phyloP scores from a whole-genome alignment of 495 filamentous ascomycete species.

The Lophiotrema nucula region DNA sequence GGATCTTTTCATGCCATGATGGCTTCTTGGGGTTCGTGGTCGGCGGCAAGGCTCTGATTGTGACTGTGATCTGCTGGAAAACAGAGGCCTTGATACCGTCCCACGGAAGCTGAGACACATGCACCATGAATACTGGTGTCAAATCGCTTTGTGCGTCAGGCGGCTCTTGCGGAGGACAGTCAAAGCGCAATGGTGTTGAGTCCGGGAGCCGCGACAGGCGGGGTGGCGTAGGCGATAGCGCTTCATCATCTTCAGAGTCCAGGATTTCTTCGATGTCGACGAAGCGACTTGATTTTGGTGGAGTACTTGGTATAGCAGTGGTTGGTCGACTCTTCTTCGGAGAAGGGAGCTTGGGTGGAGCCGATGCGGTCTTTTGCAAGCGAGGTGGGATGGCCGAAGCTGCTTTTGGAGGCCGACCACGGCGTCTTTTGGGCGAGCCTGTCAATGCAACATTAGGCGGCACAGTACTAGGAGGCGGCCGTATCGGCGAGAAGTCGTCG shows the following conservation, averaged over 20 bases:
- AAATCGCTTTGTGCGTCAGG: background rate
- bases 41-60: conserved; percentile 54
- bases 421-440: conserved; percentile 16
- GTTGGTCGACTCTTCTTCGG: background rate
- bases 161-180: background rate
- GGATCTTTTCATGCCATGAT: conserved; percentile 85
- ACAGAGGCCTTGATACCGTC: conserved; percentile 36
- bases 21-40: conserved; percentile 52
- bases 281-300: conserved; percentile 22
- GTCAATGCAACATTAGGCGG: background rate
- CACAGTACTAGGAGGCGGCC: background rate
- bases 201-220: conserved; percentile 6
- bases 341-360: conserved; percentile 9
- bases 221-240: conserved; percentile 39
- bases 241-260: conserved; percentile 37
- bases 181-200: background rate
- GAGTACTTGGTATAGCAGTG: background rate
- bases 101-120: conserved; percentile 20
- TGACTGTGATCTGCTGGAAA: conserved; percentile 63
- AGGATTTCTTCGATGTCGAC: conserved; percentile 42
- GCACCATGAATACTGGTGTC: conserved; percentile 1
- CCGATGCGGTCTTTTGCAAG: too few relatives aligned
- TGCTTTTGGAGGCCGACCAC: conserved; percentile 35
- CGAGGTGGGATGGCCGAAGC: conserved; percentile 4
- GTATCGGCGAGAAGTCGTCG: conserved; percentile 15